phyloP scores from a whole-genome alignment of 768 basidiomycete genomes.

The Xerocomellus amylosporus region DNA sequence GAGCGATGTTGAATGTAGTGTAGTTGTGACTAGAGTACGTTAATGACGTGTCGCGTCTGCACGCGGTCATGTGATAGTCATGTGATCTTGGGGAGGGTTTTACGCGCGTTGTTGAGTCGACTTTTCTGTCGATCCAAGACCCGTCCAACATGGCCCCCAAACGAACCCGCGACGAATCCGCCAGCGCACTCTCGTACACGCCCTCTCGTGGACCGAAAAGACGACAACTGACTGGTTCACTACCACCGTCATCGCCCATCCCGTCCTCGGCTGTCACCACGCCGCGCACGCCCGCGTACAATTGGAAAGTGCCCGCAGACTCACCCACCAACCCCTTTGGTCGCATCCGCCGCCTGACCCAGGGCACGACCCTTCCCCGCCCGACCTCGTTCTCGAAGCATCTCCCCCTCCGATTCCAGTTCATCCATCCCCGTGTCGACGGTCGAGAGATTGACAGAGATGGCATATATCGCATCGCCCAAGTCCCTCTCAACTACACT shows the following conservation, averaged over 20 bases:
- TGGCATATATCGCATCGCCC: conserved; percentile 61
- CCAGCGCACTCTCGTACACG: conserved; percentile 26
- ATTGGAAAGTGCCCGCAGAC: conserved; percentile 51
- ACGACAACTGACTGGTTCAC: conserved; percentile 18
- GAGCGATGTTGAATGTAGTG: no score
- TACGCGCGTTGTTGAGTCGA: conserved; percentile 16
- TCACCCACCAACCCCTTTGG: conserved; percentile 74
- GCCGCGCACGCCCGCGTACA: conserved; percentile 40
- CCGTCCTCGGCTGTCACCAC: conserved; percentile 29
- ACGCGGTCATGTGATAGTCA: conserved; percentile 21
- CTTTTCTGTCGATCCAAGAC: neutral
- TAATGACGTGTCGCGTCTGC: neutral
- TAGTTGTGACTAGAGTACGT: no score
- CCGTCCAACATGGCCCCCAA: conserved; percentile 25
- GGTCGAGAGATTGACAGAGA: conserved; percentile 35
- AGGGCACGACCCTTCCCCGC: conserved; percentile 38
- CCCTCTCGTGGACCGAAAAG: conserved; percentile 33
- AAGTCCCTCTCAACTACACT: conserved; percentile 69
- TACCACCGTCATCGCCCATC: conserved; percentile 29
- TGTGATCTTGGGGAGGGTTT: conserved; percentile 2
- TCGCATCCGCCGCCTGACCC: conserved; percentile 43
- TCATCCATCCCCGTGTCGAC: conserved; percentile 38
- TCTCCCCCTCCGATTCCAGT: conserved; percentile 61
- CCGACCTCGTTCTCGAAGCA: conserved; percentile 57
- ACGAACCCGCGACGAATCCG: conserved; percentile 28